Evolutionary conservation across 2,329 filamentous ascomycete species (phyloP).

Genomic region (Phoma herbarum): DNA sequence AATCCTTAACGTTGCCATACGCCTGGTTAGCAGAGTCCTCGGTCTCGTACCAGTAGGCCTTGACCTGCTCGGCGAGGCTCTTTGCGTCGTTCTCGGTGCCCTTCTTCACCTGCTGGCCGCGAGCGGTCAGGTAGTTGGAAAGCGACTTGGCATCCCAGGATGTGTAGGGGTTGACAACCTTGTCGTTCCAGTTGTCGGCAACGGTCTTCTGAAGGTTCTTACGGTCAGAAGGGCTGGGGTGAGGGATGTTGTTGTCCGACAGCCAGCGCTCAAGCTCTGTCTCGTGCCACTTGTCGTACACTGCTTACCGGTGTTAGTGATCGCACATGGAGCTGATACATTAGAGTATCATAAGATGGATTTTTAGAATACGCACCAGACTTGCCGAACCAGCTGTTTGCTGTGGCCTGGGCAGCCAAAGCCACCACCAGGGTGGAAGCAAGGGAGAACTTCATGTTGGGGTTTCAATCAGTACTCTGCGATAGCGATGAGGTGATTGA

Average conservation of each 20-base stretch:
- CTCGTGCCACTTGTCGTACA: constrained; percentile 99
- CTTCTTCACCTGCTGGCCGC: constrained; percentile 74
- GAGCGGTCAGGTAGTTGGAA: constrained; percentile 71
- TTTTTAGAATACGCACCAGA: constrained; percentile 68
- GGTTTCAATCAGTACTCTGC: constrained; percentile 21
- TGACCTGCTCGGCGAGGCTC: constrained; percentile 73
- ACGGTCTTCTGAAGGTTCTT: constrained; percentile 95
- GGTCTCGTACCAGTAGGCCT: constrained; percentile 78
- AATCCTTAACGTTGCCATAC: constrained; percentile 78
- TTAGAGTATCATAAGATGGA: constrained; percentile 13
- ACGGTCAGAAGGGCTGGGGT: constrained; percentile 88
- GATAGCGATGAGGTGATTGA: constrained; percentile 34
- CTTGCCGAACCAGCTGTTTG: constrained; percentile 86
- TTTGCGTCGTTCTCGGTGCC: constrained; percentile 74
- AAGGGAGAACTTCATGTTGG: constrained; percentile 78
- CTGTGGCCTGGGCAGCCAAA: constrained; percentile 75
- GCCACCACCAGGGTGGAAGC: constrained; percentile 74
- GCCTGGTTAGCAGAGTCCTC: constrained; percentile 78
- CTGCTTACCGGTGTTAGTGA: constrained; percentile 59
- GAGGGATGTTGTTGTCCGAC: constrained; percentile 87
- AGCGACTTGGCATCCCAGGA: constrained; percentile 78
- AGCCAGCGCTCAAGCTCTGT: constrained; percentile 98
- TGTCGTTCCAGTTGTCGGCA: constrained; percentile 85
- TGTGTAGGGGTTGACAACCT: constrained; percentile 77
- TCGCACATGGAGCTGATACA: constrained; percentile 5